Conservation (phyloP, 225 moss, liverwort and hornwort species). For the Straminergon stramineum region DNA sequence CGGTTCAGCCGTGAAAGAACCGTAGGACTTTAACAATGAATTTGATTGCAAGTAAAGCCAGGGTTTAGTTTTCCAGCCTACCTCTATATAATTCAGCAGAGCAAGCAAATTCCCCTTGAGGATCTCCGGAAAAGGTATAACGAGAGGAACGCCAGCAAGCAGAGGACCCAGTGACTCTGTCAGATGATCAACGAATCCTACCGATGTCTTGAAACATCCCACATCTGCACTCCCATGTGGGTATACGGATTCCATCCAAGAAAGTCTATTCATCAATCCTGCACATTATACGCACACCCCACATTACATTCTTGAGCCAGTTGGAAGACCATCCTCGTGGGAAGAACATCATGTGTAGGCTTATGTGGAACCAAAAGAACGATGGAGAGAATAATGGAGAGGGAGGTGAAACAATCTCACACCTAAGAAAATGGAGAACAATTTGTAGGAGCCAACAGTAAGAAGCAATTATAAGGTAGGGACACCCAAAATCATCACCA, state of each 20-base stretch:
- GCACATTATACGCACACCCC: background rate
- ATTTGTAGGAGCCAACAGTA: background rate
- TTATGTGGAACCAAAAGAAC: background rate
- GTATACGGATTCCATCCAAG: slow-evolving; percentile 32
- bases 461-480: background rate
- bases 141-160: slow-evolving; percentile 18
- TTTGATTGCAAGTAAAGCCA: background rate
- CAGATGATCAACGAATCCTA: slow-evolving; percentile 38
- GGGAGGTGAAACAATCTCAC: background rate
- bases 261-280: slow-evolving; percentile 33
- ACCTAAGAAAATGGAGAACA: background rate
- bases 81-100: slow-evolving; percentile 19
- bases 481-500: background rate
- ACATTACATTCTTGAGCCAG: background rate
- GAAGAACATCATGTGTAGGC: background rate
- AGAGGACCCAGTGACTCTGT: slow-evolving; percentile 35
- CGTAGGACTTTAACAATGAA: background rate
- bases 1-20: background rate
- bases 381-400: background rate
- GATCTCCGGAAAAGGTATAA: slow-evolving; percentile 20
- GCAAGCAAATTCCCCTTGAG: slow-evolving; percentile 20
- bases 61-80: background rate
- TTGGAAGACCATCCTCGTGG: background rate
- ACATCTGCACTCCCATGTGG: slow-evolving; percentile 15
- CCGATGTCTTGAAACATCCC: slow-evolving; percentile 37